Evolutionary conservation across 257 asterid species (phyloP), one percentile per base, ranked within the genome.

Genomic region (Solanum sparsipilum): DNA sequence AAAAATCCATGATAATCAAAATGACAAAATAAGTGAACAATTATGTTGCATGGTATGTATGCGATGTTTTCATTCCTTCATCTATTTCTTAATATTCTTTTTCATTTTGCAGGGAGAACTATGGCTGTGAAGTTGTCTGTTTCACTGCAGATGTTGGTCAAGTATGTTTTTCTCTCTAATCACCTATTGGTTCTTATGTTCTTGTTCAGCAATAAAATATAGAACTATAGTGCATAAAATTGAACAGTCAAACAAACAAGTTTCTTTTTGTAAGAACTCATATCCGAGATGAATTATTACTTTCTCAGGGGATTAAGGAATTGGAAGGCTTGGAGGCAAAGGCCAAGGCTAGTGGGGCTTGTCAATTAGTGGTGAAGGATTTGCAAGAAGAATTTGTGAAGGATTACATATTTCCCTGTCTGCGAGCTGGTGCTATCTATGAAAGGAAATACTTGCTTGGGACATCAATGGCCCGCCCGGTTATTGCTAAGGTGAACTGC

Each of bases 401-500:
- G 89, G 99, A 97, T 90, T 97, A 89, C 83, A 94, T 95, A 86
- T 97, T 94, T 91, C 99, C 98, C 68, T 97, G 99, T 91, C 90
- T 97, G 89, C 94, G 96, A 87, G 99, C 98, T 44, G 99, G 98
- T 88, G 98, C 99, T 65, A 87, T 96, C 90, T 97, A 96, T 90
- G 98, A 97, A 91, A 93, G 99, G 75, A 97, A 96, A 91, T 96
- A 96, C 93, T 91, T 97, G 91, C 98, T 97, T 32, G 98, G 98
- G 75, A 97, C 99, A 84, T 95, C 99, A 88, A 97, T 97, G 98
- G 98, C 99, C 88, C 98, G 98, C 63, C 99, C 98, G 4, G 98
- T 95, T 82, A 97, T 97, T 90, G 99, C 98, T 31, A 97, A 97
- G 99, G 99, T 97, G 90, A 89, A 84, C 39, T 81, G 41, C 31